Evolutionary conservation across 768 basidiomycete species (phyloP).

Genomic region (Rhizopogon roseolus): DNA sequence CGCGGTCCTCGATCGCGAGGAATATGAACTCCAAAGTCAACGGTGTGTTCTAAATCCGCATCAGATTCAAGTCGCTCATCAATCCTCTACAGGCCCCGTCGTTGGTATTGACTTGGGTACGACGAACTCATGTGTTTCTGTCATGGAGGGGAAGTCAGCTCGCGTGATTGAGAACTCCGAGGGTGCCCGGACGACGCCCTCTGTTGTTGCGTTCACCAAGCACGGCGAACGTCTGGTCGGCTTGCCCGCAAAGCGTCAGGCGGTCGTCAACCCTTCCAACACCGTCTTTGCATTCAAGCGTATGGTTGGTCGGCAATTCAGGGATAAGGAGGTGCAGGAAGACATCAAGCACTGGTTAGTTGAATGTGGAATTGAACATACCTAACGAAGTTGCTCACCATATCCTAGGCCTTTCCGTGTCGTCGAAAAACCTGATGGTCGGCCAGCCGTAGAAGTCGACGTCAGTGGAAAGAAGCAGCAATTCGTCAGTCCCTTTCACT

Average conservation of each 20-base stretch:
- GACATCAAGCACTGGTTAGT: constrained; percentile 82
- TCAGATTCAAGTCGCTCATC: background rate
- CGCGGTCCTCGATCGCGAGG: constrained; percentile 74
- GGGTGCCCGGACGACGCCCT: constrained; percentile 96
- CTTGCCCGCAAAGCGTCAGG: constrained; percentile 95
- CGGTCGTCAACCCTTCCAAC: constrained; percentile 91
- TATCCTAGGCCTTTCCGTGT: constrained; percentile 75
- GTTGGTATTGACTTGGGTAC: constrained; percentile 97
- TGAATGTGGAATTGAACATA: background rate
- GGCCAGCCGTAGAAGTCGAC: constrained; percentile 82
- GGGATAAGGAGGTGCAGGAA: constrained; percentile 89
- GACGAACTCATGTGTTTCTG: constrained; percentile 86
- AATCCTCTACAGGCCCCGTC: constrained; percentile 59
- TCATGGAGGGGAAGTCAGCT: constrained; percentile 94
- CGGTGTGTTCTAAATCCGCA: constrained; percentile 41
- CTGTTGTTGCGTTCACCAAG: constrained; percentile 98
- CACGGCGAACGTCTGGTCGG: constrained; percentile 96
- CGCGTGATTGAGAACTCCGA: constrained; percentile 97
- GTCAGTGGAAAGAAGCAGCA: constrained; percentile 78
- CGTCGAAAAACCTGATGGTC: constrained; percentile 63
- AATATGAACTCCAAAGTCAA: constrained; percentile 96
- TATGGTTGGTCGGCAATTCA: constrained; percentile 89
- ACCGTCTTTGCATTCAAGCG: constrained; percentile 95
- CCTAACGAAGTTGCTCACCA: background rate
- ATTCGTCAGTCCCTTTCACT: constrained; percentile 49